Base-by-base conservation (phyloP, 73 alveolate genomes). In the Uronychia setigera region DNA sequence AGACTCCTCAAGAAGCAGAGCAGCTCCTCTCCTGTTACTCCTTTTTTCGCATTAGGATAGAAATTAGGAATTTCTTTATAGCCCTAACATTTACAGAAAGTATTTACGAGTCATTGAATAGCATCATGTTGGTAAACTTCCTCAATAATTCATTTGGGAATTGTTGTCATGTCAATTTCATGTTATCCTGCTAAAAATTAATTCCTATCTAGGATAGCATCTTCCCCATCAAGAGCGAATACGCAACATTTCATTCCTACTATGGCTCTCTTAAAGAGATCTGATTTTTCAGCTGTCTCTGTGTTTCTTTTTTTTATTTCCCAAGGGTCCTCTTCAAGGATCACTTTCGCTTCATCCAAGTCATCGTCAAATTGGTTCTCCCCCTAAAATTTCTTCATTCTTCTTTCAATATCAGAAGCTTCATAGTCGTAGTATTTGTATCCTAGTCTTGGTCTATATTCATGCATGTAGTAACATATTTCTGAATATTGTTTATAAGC, bases 111-210 rank as follows among this genome's bases (percentile, higher is more conserved):
- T 11, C 67, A 19, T 11, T 91, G 76, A 91, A 88, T 88, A 87
- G 88, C 87, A 82, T 92, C 33, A 90, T 77, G n/a, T 81, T 94
- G 95, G 85, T 91, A 91, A 19, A 94, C 84, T 85, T 94, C 96
- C 30, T 87, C 83, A 28, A 93, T 88, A 25, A 94, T 87, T 78
- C 90, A 95, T 88, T 86, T 94, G 25, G 98, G 98, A 29, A 94
- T 78, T 76, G 88, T 84, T 25, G 93, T 85, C 1, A 89, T 91
- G 77, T 94, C 98, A 0, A 84, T 35, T 27, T 74, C 34, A 35
- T 30, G 35, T 29, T n/a, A 81, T 29, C 59, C 25, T 26, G 85
- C 78, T 59, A 85, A n/a, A 1, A 77, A 35, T 29, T 77, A 79
- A n/a, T 35, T 77, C 76, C 77, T 76, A 78, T 85, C 91, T 1